Conservation (phyloP, 2,329 filamentous ascomycete species). For the Fusarium sp. region DNA sequence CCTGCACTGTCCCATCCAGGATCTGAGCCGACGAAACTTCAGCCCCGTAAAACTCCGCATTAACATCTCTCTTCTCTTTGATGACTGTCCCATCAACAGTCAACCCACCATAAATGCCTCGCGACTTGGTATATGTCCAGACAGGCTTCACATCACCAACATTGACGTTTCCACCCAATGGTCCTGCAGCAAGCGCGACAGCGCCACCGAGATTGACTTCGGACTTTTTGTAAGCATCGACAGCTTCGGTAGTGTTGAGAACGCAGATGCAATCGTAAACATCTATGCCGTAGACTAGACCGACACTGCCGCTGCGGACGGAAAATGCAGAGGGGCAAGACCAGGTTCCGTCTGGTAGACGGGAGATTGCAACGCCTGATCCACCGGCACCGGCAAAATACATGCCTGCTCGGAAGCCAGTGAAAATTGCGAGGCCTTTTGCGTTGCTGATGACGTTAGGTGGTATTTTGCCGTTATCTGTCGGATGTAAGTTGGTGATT, state of each 20-base stretch:
- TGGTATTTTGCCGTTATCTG: conserved; percentile 9
- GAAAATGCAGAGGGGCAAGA: conserved; percentile 8
- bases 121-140: conserved; percentile 14
- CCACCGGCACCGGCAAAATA: conserved; percentile 18
- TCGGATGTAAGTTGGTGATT: background rate
- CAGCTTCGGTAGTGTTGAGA: conserved; percentile 11
- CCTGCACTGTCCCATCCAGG: background rate
- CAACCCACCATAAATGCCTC: conserved; percentile 13
- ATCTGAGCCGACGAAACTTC: conserved; percentile 4
- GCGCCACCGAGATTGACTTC: conserved; percentile 20
- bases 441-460: background rate
- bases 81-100: conserved; percentile 14
- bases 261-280: conserved; percentile 18
- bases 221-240: conserved; percentile 3
- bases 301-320: conserved; percentile 20
- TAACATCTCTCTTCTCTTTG: conserved; percentile 5
- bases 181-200: conserved; percentile 9
- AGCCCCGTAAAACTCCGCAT: background rate
- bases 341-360: conserved; percentile 2
- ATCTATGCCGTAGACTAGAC: conserved; percentile 16
- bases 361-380: conserved; percentile 6
- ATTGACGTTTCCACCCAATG: background rate
- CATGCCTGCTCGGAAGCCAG: conserved; percentile 23
- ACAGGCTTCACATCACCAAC: conserved; percentile 10
- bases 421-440: conserved; percentile 16